Evolutionary conservation across 768 basidiomycete species (phyloP).

Genomic region (Termitomyces heimii): DNA sequence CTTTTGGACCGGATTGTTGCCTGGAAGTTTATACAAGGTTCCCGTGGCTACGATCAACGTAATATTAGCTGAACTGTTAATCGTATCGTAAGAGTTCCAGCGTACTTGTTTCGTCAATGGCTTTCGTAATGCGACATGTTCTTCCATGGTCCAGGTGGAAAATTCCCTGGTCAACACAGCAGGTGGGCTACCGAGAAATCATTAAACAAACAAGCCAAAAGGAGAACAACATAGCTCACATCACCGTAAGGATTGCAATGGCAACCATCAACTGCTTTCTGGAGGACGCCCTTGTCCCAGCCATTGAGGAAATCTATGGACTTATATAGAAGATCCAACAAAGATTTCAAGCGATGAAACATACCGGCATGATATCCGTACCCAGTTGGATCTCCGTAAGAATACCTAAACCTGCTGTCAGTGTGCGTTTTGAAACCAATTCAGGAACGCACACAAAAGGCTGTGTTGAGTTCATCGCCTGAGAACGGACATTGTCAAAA

Average conservation of each 20-base stretch:
- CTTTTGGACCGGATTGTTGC: constrained; percentile 46
- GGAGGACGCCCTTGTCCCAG: constrained; percentile 52
- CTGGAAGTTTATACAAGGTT: constrained; percentile 39
- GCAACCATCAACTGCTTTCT: constrained; percentile 49
- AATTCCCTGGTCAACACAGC: constrained; percentile 39
- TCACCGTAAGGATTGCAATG: constrained; percentile 41
- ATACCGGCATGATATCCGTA: constrained; percentile 55
- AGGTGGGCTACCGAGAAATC: constrained; percentile 24
- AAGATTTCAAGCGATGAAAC: constrained; percentile 7
- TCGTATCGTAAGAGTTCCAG: background rate
- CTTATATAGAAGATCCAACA: background rate
- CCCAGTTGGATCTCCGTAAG: constrained; percentile 58
- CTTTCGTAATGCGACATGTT: constrained; percentile 38
- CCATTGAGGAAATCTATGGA: constrained; percentile 49
- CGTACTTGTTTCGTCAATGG: constrained; percentile 42
- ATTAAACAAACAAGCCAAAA: background rate
- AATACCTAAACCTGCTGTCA: constrained; percentile 21
- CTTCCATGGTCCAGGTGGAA: constrained; percentile 35
- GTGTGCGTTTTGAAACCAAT: background rate
- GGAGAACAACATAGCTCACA: constrained; percentile 18
- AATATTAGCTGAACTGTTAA: background rate
- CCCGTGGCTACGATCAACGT: constrained; percentile 32
- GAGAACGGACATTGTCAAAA: constrained; percentile 28
- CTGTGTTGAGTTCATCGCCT: constrained; percentile 41
- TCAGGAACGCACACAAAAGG: constrained; percentile 42